Evolutionary conservation across 352 stramenopile genomes (phyloP).

Genomic region (Aphanomyces euteiches): DNA sequence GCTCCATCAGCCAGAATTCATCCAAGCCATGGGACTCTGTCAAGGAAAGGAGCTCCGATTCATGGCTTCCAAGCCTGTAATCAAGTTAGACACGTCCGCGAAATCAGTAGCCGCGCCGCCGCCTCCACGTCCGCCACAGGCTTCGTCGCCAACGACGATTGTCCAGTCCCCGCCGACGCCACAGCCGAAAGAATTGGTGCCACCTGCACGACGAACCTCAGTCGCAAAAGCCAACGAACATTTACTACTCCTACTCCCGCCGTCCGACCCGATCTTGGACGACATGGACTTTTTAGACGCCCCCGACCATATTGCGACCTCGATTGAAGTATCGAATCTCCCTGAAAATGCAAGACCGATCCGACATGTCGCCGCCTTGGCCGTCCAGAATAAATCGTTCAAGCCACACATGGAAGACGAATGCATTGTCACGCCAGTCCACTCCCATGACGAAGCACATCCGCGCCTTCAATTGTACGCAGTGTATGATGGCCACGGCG

Average conservation of each 20-base stretch:
- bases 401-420: constrained; percentile 82
- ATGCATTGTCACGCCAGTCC: constrained; percentile 69
- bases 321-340: neutral
- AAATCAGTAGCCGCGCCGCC: neutral
- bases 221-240: neutral
- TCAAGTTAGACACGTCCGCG: too few relatives aligned
- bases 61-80: neutral
- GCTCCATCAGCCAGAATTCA: neutral
- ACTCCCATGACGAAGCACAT: constrained; percentile 42
- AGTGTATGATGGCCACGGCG: constrained; percentile 79
- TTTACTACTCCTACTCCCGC: neutral
- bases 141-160: neutral
- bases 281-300: constrained; percentile 10
- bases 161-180: neutral
- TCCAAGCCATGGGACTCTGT: constrained; percentile 2
- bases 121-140: neutral
- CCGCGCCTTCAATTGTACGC: constrained; percentile 64
- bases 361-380: constrained; percentile 40
- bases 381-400: constrained; percentile 76
- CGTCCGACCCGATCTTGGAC: constrained; percentile 8
- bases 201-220: too few relatives aligned
- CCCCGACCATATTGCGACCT: neutral
- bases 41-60: neutral
- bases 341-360: neutral
- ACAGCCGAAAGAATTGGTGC: neutral